A percentile compares a stretch with the other conserved stretches of the same genome.
Evolutionary conservation across 1,284 basidiomycete species (phyloP).

Genomic region (Cryptococcus amylolentus): DNA sequence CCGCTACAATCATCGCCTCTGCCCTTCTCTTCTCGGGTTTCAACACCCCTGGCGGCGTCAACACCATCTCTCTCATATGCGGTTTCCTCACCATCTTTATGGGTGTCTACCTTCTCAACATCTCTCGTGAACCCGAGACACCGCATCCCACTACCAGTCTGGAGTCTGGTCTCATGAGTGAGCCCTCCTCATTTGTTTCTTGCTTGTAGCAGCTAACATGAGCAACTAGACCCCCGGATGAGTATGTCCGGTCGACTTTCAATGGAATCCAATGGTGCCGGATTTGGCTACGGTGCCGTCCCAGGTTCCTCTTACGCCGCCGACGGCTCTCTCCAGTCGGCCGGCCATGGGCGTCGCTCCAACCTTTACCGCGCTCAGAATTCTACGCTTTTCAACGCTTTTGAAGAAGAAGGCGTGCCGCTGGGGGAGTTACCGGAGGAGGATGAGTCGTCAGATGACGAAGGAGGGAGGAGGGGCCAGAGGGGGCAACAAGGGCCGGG

Average conservation of each 20-base stretch:
- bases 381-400: slow-evolving; percentile 46
- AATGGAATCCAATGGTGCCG: slow-evolving; percentile 41
- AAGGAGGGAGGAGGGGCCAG: neutral
- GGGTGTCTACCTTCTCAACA: slow-evolving; percentile 84
- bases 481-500: slow-evolving; percentile 16
- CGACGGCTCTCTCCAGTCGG: slow-evolving; percentile 46
- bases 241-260: slow-evolving; percentile 49
- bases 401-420: slow-evolving; percentile 47
- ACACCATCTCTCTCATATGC: slow-evolving; percentile 76
- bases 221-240: slow-evolving; percentile 47
- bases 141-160: slow-evolving; percentile 55
- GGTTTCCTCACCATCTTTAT: slow-evolving; percentile 89
- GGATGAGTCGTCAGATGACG: slow-evolving; percentile 41
- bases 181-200: slow-evolving; percentile 53
- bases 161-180: slow-evolving; percentile 70
- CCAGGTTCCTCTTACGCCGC: slow-evolving; percentile 40
- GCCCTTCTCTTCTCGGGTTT: slow-evolving; percentile 96
- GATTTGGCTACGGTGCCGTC: slow-evolving; percentile 39
- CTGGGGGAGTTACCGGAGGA: slow-evolving; percentile 47
- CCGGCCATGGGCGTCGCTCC: slow-evolving; percentile 52
- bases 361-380: slow-evolving; percentile 62
- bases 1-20: slow-evolving; percentile 88
- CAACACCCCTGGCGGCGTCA: slow-evolving; percentile 78
- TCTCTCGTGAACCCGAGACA: slow-evolving; percentile 66
- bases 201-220: neutral